Percentiles rank a stretch among this genome's conserved stretches.
phyloP scores from a whole-genome alignment of 1,284 basidiomycete genomes.

The Pseudozyma sp. region DNA sequence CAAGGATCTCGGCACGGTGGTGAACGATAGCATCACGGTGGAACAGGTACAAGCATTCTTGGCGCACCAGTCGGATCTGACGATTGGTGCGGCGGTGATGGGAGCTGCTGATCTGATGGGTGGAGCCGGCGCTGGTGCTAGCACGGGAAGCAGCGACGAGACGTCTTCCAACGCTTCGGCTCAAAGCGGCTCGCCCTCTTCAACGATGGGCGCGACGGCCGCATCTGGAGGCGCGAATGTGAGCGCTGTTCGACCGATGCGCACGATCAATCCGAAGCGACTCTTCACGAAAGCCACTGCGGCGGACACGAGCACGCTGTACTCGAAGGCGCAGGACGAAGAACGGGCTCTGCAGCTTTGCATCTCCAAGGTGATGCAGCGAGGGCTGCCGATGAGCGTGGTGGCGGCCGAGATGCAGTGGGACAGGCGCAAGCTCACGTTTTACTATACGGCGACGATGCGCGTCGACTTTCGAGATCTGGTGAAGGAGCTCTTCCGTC shows the following conservation, averaged over 20 bases:
- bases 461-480: slow-evolving; percentile 97
- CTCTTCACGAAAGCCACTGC: slow-evolving; percentile 91
- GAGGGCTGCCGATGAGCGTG: slow-evolving; percentile 92
- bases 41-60: slow-evolving; percentile 79
- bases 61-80: slow-evolving; percentile 58
- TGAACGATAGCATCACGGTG: slow-evolving; percentile 73
- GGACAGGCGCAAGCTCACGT: slow-evolving; percentile 89
- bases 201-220: slow-evolving; percentile 10
- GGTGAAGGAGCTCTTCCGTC: slow-evolving; percentile 88
- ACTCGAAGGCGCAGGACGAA: slow-evolving; percentile 79
- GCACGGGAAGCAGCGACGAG: slow-evolving; percentile 11
- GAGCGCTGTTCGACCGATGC: slow-evolving; percentile 38
- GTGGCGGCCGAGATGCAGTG: slow-evolving; percentile 97
- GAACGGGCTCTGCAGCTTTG: slow-evolving; percentile 90
- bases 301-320: slow-evolving; percentile 74
- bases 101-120: slow-evolving; percentile 13
- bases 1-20: slow-evolving; percentile 87
- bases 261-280: slow-evolving; percentile 80
- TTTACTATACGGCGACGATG: slow-evolving; percentile 96
- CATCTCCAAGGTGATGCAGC: slow-evolving; percentile 81
- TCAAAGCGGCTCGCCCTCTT: slow-evolving; percentile 22
- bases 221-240: slow-evolving; percentile 1
- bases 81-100: slow-evolving; percentile 25
- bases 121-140: neutral
- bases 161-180: slow-evolving; percentile 24